Conservation (phyloP, 768 basidiomycete species). For the Serendipita vermifera region DNA sequence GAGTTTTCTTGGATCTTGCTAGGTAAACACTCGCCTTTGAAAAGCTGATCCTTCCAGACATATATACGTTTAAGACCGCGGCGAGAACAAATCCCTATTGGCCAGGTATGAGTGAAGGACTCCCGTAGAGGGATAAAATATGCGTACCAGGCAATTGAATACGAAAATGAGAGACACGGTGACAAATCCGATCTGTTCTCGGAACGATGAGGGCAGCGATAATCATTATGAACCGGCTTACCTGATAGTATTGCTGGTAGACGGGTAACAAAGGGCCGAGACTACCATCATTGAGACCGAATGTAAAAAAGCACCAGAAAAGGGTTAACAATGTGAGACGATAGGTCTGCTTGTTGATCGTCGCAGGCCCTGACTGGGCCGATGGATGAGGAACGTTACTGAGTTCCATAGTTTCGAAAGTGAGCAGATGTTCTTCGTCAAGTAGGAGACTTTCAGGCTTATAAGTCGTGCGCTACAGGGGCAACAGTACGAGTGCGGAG, state of each 20-base stretch:
- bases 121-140: neutral
- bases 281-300: neutral
- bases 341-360: neutral
- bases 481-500: too few species aligned
- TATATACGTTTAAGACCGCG: neutral
- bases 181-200: conserved; percentile 26
- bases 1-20: neutral
- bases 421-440: too few species aligned
- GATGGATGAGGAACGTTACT: too few species aligned
- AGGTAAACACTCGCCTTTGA: neutral
- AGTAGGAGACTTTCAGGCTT: too few species aligned
- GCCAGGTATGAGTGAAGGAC: neutral
- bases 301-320: neutral
- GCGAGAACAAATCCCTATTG: neutral
- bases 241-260: conserved; percentile 4
- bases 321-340: neutral
- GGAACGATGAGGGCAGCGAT: neutral
- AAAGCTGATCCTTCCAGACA: conserved; percentile 4
- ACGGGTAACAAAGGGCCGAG: neutral
- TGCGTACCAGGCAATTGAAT: conserved; percentile 27
- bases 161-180: conserved; percentile 34
- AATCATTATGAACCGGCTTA: neutral
- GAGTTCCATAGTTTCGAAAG: too few species aligned
- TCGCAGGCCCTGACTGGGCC: too few species aligned
- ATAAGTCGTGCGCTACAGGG: too few species aligned